These are phyloP conservation scores for Diplotaxis tenuifolia DNA, from an alignment of 345 rosid genomes.

Conservation along the genomic window DNA sequence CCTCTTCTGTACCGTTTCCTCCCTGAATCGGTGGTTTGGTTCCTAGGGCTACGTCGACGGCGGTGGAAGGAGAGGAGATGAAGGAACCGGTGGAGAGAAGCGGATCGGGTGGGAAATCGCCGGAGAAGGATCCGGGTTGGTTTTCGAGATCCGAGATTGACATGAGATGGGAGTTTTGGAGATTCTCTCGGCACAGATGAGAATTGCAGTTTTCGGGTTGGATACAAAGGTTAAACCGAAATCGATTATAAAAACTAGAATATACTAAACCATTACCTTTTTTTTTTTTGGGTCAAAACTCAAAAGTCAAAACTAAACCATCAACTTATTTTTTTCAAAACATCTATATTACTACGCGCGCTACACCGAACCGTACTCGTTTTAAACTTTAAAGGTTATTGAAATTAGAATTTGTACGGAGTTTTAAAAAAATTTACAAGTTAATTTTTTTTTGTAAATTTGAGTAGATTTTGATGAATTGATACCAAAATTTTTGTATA, in stretches of 20 bases:
- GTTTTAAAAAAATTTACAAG: no score
- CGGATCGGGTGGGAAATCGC: constrained; percentile 41
- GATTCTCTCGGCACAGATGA: background rate
- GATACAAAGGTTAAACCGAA: background rate
- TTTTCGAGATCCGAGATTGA: background rate
- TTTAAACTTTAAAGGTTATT: no score
- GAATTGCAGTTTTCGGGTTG: background rate
- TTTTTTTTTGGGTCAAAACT: no score
- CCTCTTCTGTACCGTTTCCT: constrained; percentile 13
- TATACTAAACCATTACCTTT: no score
- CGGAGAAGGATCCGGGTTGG: constrained; percentile 24
- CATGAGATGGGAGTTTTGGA: background rate
- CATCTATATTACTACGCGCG: background rate
- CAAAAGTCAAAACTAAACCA: no score
- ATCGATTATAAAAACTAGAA: no score
- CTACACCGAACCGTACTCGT: background rate
- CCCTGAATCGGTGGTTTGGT: background rate
- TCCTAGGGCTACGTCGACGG: constrained; percentile 28
- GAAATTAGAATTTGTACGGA: no score
- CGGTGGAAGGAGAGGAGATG: constrained; percentile 25
- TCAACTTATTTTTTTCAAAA: no score
- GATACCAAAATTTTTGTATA: no score
- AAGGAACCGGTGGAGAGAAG: constrained; percentile 47
- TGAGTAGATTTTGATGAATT: no score
- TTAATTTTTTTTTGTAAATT: no score